A percentile compares a stretch with the other conserved stretches of the same genome.
phyloP scores from a whole-genome alignment of 2,329 filamentous ascomycete genomes.

The Aspergillus transmontanensis region DNA sequence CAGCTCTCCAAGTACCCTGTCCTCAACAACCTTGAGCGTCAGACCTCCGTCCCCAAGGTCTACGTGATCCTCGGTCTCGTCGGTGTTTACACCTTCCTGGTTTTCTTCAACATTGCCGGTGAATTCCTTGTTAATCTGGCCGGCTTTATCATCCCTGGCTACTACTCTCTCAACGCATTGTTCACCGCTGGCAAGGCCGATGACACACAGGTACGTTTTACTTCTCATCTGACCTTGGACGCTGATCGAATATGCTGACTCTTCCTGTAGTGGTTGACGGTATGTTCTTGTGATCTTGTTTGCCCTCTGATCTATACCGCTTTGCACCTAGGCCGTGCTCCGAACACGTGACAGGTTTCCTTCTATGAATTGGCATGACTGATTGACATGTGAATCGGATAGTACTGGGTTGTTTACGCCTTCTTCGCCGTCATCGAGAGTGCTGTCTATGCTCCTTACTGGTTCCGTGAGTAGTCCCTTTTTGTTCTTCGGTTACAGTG shows the following conservation, averaged over 20 bases:
- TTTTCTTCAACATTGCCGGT: slow-evolving; percentile 73
- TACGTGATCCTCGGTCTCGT: slow-evolving; percentile 66
- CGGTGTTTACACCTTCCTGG: slow-evolving; percentile 69
- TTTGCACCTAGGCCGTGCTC: slow-evolving; percentile 9
- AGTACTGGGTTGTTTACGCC: slow-evolving; percentile 71
- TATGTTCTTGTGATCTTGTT: slow-evolving; percentile 38
- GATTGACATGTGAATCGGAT: slow-evolving; percentile 23
- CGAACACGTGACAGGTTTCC: slow-evolving; percentile 28
- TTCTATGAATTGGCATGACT: slow-evolving; percentile 9
- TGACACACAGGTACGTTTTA: slow-evolving; percentile 63
- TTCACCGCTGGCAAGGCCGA: slow-evolving; percentile 63
- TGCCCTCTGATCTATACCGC: slow-evolving; percentile 8
- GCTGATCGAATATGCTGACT: slow-evolving; percentile 15
- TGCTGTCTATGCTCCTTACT: slow-evolving; percentile 67
- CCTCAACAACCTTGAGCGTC: slow-evolving; percentile 69
- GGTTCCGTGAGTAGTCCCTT: slow-evolving; percentile 58
- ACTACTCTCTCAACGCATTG: slow-evolving; percentile 67
- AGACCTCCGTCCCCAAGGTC: slow-evolving; percentile 69
- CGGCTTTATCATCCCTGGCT: slow-evolving; percentile 66
- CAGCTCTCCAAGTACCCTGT: slow-evolving; percentile 68
- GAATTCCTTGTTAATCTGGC: slow-evolving; percentile 69
- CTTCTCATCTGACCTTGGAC: not conserved
- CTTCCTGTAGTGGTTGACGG: slow-evolving; percentile 60
- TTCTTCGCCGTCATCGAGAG: slow-evolving; percentile 69
- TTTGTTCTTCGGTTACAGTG: not conserved